Evolutionary conservation across 1,139 yeast genomes (phyloP), one percentile per base, ranked within the genome.

Genomic region (Pneumocystis jirovecii): DNA sequence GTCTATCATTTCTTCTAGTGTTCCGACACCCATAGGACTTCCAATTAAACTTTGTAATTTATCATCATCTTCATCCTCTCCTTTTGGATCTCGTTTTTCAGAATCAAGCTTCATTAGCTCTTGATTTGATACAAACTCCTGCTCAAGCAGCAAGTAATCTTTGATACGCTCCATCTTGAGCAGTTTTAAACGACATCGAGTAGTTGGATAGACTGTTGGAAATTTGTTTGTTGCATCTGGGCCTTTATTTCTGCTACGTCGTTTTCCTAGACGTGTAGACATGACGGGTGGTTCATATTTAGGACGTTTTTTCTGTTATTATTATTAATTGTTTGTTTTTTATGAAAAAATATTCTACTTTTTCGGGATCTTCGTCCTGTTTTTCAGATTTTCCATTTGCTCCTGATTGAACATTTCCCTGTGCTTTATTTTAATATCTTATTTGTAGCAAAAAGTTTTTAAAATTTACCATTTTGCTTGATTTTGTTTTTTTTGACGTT

Each of bases 101-200:
- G 93, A 97, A 63, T 96, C 89, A 17, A 98, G 97, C 74, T 91
- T 95, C 78, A 93, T 81, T 39, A 90, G 86, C 77, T 93, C 98
- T 76, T 93, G 96, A 74, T 91, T 91, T 70, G 95, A 85, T 59
- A 93, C 97, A 76, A 88, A 95, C 76, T 93, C 98, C 75, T 93
- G 98, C 76, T 93, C 99, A 72, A 93, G 81, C 71, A 93, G 81
- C 73, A 93, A 80, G 75, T 93, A 98, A 76, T 93, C 99, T 77
- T 95, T 95, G 74, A 93, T 91, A 76, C 99, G 84, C 76, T 93
- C 98, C 82, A 93, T 85, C 75, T 95, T 89, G 72, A 93, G 81
- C 71, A 93, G 78, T 76, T 89, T 90, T 75, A 93, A 82, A 76
- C 89, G 89, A 75, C 97, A 93, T 74, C 99, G 85, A 39, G 97